Evolutionary conservation across 1,284 basidiomycete species (phyloP), one percentile per base, ranked within the genome.

Genomic region (Moniliophthora roreri): DNA sequence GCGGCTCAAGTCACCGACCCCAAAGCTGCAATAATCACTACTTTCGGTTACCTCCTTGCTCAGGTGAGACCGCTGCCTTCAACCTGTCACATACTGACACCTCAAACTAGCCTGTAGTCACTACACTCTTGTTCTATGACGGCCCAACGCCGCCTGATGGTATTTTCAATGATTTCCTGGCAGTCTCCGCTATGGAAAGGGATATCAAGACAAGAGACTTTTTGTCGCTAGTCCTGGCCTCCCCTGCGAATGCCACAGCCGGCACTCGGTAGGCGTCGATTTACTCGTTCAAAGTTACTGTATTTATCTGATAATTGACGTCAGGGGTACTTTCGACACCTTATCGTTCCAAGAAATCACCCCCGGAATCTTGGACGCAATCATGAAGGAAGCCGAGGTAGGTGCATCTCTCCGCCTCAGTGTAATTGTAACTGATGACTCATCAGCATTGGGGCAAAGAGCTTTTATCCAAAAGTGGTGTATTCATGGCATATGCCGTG

Each of bases 321-420:
- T 13, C 50, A 82, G 80, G 24, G 76, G 60, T 0, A 65, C 73
- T 9, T 83, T 80, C 68, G 65, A 81, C 54, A 78, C 78, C n/a
- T 76, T 79, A 18, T 73, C 79, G 1, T 59, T 82, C 3, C 60
- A 69, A 1, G 56, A 70, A 2, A 76, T 76, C 56, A 72, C 75
- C 0, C 66, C 72, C 0, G 60, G 60, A 0, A 55, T 84, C 18
- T 58, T 84, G 37, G 63, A 76, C 4, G 76, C 76, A 4, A 71
- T 84, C 35, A 50, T 71, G 4, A 81, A 81, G 56, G 79, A 83
- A 63, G 77, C 74, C 1, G 62, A 58, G n/a, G 81, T 80, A 60
- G 34, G 75, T 62, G 8, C 11, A 6, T 32, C 6, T 32, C 28
- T 32, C 18, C 4, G 2, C 20, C 3, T 16, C 35, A 13, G 38